Evolutionary conservation across 2,329 filamentous ascomycete species (phyloP).

Genomic region (Talaromyces funiculosus): DNA sequence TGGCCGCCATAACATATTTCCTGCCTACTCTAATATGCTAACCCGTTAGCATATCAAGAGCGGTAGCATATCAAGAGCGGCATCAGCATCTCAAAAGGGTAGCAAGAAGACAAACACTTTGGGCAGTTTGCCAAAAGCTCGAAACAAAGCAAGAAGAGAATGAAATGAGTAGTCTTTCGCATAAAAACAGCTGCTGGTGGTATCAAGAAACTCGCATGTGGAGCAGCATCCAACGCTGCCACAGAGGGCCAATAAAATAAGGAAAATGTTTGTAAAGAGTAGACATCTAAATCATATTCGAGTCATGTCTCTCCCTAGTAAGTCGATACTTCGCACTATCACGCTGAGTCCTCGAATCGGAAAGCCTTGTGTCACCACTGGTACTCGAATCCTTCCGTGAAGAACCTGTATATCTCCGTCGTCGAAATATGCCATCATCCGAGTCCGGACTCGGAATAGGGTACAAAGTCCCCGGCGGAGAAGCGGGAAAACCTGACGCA

Average conservation of each 20-base stretch:
- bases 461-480: conserved; percentile 29
- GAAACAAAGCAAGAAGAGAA: background rate
- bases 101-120: background rate
- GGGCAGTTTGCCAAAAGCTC: background rate
- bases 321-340: conserved; percentile 9
- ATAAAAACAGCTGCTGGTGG: background rate
- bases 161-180: background rate
- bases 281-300: conserved; percentile 13
- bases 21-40: conserved; percentile 26
- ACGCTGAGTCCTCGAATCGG: background rate
- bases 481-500: conserved; percentile 25
- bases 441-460: conserved; percentile 29
- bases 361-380: conserved; percentile 6
- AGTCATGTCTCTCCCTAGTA: conserved; percentile 8
- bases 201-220: background rate
- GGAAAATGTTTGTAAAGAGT: background rate
- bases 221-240: background rate
- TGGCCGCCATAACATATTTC: background rate
- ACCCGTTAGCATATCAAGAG: background rate
- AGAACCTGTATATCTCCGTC: conserved; percentile 16
- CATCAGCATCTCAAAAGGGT: background rate
- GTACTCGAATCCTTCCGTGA: conserved; percentile 11
- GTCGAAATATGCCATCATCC: conserved; percentile 26
- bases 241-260: background rate
- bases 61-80: background rate